Percentiles rank a stretch among this genome's conserved stretches.
Evolutionary conservation across 371 early-diverging fungal genomes (phyloP).

Genomic region (Actinomortierella wolfii): DNA sequence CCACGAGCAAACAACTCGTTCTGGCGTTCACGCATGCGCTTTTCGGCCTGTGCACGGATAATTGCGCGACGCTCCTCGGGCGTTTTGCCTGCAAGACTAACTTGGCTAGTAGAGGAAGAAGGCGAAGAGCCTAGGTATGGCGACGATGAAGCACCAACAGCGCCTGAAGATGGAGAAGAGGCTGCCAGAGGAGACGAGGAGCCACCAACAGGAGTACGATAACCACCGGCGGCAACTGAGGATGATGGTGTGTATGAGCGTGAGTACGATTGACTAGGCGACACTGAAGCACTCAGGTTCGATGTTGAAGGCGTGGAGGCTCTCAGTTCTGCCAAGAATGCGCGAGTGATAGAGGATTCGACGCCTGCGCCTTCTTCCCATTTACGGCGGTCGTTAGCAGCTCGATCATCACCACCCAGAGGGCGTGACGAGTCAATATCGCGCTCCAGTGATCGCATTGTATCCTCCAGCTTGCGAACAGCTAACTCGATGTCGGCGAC

Average conservation of each 20-base stretch:
- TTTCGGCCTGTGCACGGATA: conserved; percentile 46
- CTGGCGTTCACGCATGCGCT: conserved; percentile 42
- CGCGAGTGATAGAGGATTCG: conserved; percentile 34
- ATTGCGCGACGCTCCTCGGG: conserved; percentile 47
- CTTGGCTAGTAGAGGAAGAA: background rate
- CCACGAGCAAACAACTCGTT: conserved; percentile 32
- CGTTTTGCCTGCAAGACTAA: conserved; percentile 33
- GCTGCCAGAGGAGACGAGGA: conserved; percentile 1
- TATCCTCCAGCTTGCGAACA: conserved; percentile 49
- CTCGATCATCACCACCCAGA: conserved; percentile 10
- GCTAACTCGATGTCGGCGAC: conserved; percentile 51
- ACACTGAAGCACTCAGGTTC: background rate
- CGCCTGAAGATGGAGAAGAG: background rate
- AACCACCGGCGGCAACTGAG: background rate
- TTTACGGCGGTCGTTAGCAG: conserved; percentile 37
- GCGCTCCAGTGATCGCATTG: conserved; percentile 38
- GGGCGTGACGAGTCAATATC: conserved; percentile 47
- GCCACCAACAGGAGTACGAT: background rate
- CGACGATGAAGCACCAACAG: conserved; percentile 2
- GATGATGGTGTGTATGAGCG: conserved; percentile 14
- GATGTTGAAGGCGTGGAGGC: background rate
- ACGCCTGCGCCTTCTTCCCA: conserved; percentile 57
- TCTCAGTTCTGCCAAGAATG: conserved; percentile 46
- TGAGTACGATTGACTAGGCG: background rate
- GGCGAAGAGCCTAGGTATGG: conserved; percentile 18